Evolutionary conservation across 176 grass and related monocot species (phyloP).

Genomic region (Chrysopogon serrulatus): DNA sequence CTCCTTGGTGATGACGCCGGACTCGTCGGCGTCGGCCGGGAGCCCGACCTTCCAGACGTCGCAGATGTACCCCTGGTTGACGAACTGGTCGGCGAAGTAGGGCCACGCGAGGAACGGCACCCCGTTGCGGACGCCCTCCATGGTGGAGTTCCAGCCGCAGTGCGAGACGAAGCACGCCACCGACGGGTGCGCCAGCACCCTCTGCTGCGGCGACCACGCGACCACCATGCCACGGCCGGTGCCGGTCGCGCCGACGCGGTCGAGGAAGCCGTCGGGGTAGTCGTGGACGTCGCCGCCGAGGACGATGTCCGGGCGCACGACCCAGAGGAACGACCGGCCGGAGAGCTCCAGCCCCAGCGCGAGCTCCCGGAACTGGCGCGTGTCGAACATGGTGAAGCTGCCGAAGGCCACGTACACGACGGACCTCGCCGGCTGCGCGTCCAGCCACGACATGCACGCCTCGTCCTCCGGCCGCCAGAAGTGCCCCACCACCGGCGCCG

Average conservation of each 20-base stretch:
- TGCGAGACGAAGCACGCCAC: slow-evolving; percentile 42
- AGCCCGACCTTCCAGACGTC: slow-evolving; percentile 3
- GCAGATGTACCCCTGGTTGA: background rate
- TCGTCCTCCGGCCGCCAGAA: slow-evolving; percentile 9
- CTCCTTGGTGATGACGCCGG: background rate
- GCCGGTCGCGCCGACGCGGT: background rate
- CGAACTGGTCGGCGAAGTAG: slow-evolving; percentile 23
- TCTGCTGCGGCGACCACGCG: slow-evolving; percentile 10
- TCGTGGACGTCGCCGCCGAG: slow-evolving; percentile 11
- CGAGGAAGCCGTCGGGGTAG: background rate
- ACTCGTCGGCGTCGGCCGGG: background rate
- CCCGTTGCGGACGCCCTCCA: slow-evolving; percentile 46
- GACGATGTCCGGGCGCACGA: slow-evolving; percentile 19
- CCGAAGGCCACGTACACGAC: slow-evolving; percentile 51
- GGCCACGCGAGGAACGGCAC: slow-evolving; percentile 45
- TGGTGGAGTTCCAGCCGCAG: slow-evolving; percentile 51
- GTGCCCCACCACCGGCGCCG: background rate
- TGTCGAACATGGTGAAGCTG: slow-evolving; percentile 32
- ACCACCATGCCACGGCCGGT: background rate
- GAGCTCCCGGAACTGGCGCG: slow-evolving; percentile 36
- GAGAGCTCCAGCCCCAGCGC: slow-evolving; percentile 37
- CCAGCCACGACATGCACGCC: slow-evolving; percentile 32
- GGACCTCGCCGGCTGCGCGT: slow-evolving; percentile 23
- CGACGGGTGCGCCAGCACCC: slow-evolving; percentile 5
- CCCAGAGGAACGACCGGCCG: slow-evolving; percentile 35